Conservation (phyloP, 2,329 filamentous ascomycete genomes). For the Rhynchosporium secalis region DNA sequence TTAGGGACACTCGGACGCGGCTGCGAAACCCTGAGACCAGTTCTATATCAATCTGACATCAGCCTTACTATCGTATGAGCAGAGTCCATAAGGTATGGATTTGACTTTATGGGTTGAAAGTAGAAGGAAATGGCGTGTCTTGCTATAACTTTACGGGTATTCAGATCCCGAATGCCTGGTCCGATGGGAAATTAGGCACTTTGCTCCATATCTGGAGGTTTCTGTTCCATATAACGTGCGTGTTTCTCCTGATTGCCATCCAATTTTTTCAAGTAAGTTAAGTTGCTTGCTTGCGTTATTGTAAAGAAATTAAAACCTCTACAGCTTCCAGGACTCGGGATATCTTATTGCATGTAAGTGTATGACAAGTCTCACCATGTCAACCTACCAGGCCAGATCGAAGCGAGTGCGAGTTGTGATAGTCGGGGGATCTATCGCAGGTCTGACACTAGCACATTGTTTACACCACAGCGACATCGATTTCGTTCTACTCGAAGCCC, state of each 20-base stretch:
- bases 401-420: conserved; percentile 46
- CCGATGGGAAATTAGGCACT: too few species aligned
- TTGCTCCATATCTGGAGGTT: too few species aligned
- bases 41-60: neutral
- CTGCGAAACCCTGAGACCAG: neutral
- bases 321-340: too few species aligned
- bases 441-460: conserved; percentile 48
- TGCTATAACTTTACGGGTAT: too few species aligned
- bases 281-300: too few species aligned
- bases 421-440: conserved; percentile 50
- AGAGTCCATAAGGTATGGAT: neutral
- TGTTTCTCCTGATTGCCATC: too few species aligned
- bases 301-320: too few species aligned
- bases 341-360: neutral
- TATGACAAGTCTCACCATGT: neutral
- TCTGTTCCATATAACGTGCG: too few species aligned
- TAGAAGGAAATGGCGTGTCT: too few species aligned
- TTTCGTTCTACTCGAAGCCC: conserved; percentile 50
- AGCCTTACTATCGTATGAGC: neutral
- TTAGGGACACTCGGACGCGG: neutral
- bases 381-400: neutral
- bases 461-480: conserved; percentile 48
- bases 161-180: too few species aligned
- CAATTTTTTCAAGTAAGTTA: too few species aligned
- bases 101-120: too few species aligned